These are phyloP conservation scores for Mariannaea sp. DNA, from an alignment of 2,329 filamentous ascomycete species.

Conservation along the genomic window DNA sequence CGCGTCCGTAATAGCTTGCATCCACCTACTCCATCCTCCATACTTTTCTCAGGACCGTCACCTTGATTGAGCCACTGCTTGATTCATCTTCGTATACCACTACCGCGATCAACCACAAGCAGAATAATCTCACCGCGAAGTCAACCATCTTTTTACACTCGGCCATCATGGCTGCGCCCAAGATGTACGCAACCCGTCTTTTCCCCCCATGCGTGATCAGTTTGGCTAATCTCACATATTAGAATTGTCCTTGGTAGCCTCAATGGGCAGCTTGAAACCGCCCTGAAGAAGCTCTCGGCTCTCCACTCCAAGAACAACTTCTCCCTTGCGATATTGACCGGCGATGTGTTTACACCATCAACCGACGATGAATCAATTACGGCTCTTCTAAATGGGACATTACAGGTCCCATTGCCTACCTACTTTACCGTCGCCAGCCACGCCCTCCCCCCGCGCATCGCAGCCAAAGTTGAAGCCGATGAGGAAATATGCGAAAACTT, in stretches of 20 bases:
- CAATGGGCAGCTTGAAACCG: conserved; percentile 75
- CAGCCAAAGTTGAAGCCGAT: conserved; percentile 74
- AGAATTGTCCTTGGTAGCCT: conserved; percentile 84
- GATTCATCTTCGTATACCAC: conserved; percentile 3
- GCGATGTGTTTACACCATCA: conserved; percentile 75
- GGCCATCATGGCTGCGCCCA: conserved; percentile 51
- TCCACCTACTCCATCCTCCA: too few species aligned
- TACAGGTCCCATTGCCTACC: conserved; percentile 77
- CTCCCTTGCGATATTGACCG: conserved; percentile 80
- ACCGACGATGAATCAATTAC: conserved; percentile 64
- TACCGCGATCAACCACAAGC: too few species aligned
- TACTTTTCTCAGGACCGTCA: too few species aligned
- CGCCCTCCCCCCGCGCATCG: conserved; percentile 71
- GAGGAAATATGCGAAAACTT: conserved; percentile 87
- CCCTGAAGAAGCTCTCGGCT: conserved; percentile 78
- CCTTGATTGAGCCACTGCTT: too few species aligned
- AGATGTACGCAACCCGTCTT: conserved; percentile 50
- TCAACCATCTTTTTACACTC: conserved; percentile 17
- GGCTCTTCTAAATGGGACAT: conserved; percentile 72
- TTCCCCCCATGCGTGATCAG: background rate
- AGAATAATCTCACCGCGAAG: too few species aligned
- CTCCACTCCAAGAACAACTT: conserved; percentile 90
- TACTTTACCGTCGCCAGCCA: conserved; percentile 86
- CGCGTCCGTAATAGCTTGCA: too few species aligned
- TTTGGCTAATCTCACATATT: conserved; percentile 19